Evolutionary conservation across 2,329 filamentous ascomycete genomes (phyloP), one percentile per base, ranked within the genome.

Genomic region (Trichoderma harzianum): DNA sequence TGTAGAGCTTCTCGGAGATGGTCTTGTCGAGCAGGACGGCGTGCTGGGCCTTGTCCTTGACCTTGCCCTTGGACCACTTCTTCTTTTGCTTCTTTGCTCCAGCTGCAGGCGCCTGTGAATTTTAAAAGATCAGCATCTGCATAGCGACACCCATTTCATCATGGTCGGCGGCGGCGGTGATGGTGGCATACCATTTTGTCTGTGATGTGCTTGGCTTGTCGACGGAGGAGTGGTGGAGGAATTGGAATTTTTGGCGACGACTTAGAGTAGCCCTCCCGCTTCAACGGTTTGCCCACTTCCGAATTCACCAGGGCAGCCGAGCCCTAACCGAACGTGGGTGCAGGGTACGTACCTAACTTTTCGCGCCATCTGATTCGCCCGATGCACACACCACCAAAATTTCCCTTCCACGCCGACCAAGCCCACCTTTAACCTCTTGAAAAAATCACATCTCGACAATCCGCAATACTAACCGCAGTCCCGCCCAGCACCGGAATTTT

Each of bases 41-140:
- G 91, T 99, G 96, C 86, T 98, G 93, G 87, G 96, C 95, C 95
- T 99, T 99, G 91, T 99, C 96, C 96, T 99, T 99, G 90, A 99
- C 96, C 94, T 85, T 88, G 78, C 82, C 80, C 81, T 84, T 84
- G 74, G 83, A 84, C 83, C 83, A 85, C 83, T 85, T 84, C 83
- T 85, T 85, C 83, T 85, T 85, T 81, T 85, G 83, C 82, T 85
- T 85, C 82, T 84, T 84, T 79, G 80, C 83, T 82, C 82, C 83
- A 79, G 82, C 81, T 79, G 83, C 82, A 77, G 83, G 81, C 79
- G 82, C 82, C 83, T 83, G 74, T 71, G 43, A 71, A 73, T 60
- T 60, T 74, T 30, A 73, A 69, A 64, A 69, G 65, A 65, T 63
- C 51, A 71, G 70, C 70, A 74, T 78, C 75, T 76, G 74, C 74